These are phyloP conservation scores for Solanum bulbocastanum DNA, from an alignment of 257 asterid species.

Conservation along the genomic window DNA sequence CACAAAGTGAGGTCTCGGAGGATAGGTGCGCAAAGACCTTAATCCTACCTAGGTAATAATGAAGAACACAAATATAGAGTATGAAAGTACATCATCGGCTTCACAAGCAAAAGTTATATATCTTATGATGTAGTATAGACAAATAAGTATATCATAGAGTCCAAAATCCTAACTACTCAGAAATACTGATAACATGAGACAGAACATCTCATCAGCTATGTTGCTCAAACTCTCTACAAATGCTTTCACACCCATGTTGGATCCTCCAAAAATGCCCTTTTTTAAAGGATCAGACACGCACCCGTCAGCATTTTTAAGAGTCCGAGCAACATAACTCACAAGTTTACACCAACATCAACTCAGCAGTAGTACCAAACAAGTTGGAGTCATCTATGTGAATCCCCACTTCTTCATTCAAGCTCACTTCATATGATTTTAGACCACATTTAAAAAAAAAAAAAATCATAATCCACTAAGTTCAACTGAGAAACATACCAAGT, in stretches of 20 bases:
- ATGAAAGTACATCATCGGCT: neutral
- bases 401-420: neutral
- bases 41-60: neutral
- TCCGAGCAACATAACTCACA: neutral
- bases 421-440: neutral
- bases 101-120: neutral
- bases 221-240: neutral
- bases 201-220: neutral
- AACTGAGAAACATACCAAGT: conserved; percentile 44
- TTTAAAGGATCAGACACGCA: neutral
- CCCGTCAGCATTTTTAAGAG: neutral
- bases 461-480: neutral
- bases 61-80: neutral
- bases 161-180: neutral
- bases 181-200: neutral
- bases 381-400: neutral
- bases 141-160: neutral
- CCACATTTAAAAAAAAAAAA: neutral
- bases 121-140: neutral
- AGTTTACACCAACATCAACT: neutral
- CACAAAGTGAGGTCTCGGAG: neutral
- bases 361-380: neutral
- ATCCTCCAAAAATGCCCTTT: neutral
- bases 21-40: neutral
- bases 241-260: neutral